Conservation (phyloP, 768 basidiomycete species). For the Boletus vermiculosoides region DNA sequence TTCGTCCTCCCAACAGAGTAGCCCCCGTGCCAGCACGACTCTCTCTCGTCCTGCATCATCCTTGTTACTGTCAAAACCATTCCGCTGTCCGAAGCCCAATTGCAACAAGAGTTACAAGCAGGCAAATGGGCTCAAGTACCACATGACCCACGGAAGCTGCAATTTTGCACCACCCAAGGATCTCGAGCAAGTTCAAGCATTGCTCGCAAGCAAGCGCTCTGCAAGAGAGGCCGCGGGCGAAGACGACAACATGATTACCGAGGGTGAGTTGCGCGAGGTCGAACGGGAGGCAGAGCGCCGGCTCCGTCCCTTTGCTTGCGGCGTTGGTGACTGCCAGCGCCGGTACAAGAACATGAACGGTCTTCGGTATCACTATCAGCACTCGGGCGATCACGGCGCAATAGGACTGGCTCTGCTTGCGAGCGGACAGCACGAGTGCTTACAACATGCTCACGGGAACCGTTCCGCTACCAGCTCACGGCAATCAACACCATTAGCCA, state of each 20-base stretch:
- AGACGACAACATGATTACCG: conserved; percentile 45
- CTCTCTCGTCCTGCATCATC: conserved; percentile 54
- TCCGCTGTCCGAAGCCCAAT: conserved; percentile 90
- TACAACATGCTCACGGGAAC: conserved; percentile 37
- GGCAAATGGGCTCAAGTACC: conserved; percentile 92
- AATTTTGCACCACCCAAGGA: conserved; percentile 91
- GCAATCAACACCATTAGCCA: conserved; percentile 32
- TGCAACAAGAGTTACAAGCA: conserved; percentile 98
- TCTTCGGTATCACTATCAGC: conserved; percentile 92
- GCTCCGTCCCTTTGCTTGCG: conserved; percentile 83
- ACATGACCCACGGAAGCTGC: conserved; percentile 90
- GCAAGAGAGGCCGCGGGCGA: conserved; percentile 42
- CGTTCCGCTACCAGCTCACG: conserved; percentile 32
- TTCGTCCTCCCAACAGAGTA: conserved; percentile 26
- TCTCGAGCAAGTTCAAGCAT: conserved; percentile 69
- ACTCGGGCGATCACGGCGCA: conserved; percentile 92
- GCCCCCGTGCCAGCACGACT: conserved; percentile 42
- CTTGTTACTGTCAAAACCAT: conserved; percentile 78
- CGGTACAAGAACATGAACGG: conserved; percentile 99
- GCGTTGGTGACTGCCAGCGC: conserved; percentile 81
- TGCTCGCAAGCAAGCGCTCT: conserved; percentile 52
- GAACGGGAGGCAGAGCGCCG: conserved; percentile 84
- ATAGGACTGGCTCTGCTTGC: conserved; percentile 84
- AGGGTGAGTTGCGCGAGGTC: conserved; percentile 66
- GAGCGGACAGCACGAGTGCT: conserved; percentile 62